Evolutionary conservation across 2,329 filamentous ascomycete species (phyloP), one percentile per base, ranked within the genome.

Genomic region (Neurospora sp.): DNA sequence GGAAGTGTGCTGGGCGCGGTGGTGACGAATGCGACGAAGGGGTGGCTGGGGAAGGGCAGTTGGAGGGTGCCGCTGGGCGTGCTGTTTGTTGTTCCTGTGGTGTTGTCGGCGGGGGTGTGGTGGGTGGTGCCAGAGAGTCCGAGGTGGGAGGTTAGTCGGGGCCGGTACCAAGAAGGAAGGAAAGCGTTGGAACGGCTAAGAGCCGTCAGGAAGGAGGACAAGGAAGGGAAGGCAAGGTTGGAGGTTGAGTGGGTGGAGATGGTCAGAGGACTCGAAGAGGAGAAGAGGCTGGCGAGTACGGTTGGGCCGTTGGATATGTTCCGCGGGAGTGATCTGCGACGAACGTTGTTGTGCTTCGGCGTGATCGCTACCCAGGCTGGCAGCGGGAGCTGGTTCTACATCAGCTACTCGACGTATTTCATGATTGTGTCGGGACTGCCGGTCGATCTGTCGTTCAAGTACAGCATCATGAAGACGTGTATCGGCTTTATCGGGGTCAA

Each of bases 371-470:
- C 81, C 15, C 82, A 84, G 71, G 80, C 79, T 0, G 81, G 78
- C 0, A 78, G 80, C 0, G 84, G 84, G 4, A 79, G 81, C 0
- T 85, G 83, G 82, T 86, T 84, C 73, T 75, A 84, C 62, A 85
- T 85, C 71, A 82, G 79, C 52, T 86, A 85, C 71, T 77, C 81
- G 6, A 84, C 83, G 2, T 85, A 85, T 74, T 86, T 83, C 74
- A 78, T 82, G 74, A 79, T 79, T 28, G 79, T 83, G 0, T 78
- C 80, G 2, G 82, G 82, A 1, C 73, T 81, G 38, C 72, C 74
- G 4, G 79, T 83, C 37, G 75, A 79, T 37, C 79, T 83, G 33
- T 79, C 83, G 1, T 86, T 86, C 75, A 79, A 82, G 66, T 85
- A 81, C 74, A 80, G 80, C 8, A 81, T 86, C 67, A 82, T 86